Evolutionary conservation across 2,329 filamentous ascomycete genomes (phyloP).

Genomic region (Coniochaeta sp.): DNA sequence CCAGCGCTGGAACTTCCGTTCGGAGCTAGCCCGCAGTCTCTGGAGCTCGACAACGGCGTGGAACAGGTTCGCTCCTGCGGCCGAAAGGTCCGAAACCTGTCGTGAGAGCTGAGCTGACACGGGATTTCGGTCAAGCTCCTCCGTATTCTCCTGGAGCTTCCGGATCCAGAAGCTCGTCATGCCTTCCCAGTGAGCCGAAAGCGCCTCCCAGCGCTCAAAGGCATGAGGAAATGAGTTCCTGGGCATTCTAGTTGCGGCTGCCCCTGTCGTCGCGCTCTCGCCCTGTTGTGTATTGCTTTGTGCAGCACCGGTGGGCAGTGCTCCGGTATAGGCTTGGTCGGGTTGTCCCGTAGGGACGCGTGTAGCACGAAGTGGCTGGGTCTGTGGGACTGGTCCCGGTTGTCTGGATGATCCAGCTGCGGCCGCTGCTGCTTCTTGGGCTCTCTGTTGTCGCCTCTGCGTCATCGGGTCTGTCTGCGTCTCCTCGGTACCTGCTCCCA

Average conservation of each 20-base stretch:
- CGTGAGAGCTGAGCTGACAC: slow-evolving; percentile 82
- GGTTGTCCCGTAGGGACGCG: slow-evolving; percentile 17
- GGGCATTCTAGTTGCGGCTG: slow-evolving; percentile 25
- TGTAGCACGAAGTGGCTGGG: slow-evolving; percentile 13
- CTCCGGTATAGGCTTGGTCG: slow-evolving; percentile 13
- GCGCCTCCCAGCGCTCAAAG: slow-evolving; percentile 93
- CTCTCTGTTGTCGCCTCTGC: slow-evolving; percentile 25
- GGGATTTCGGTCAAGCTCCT: slow-evolving; percentile 75
- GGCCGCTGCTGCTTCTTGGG: slow-evolving; percentile 16
- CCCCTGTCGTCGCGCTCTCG: slow-evolving; percentile 21
- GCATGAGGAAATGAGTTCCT: slow-evolving; percentile 85
- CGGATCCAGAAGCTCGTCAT: slow-evolving; percentile 97
- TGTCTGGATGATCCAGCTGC: slow-evolving; percentile 3
- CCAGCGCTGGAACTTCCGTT: slow-evolving; percentile 97
- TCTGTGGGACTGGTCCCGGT: neutral
- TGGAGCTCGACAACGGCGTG: slow-evolving; percentile 96
- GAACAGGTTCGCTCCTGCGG: slow-evolving; percentile 92
- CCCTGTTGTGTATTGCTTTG: slow-evolving; percentile 15
- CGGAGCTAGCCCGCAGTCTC: slow-evolving; percentile 84
- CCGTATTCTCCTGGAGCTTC: slow-evolving; percentile 80
- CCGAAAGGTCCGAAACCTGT: slow-evolving; percentile 94
- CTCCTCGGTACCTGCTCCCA: slow-evolving; percentile 18
- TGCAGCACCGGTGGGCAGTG: slow-evolving; percentile 7
- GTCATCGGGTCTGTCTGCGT: slow-evolving; percentile 24
- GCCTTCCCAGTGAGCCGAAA: slow-evolving; percentile 97